Base-by-base conservation (phyloP, 2,329 filamentous ascomycete species). In the Ophiostoma australiae region DNA sequence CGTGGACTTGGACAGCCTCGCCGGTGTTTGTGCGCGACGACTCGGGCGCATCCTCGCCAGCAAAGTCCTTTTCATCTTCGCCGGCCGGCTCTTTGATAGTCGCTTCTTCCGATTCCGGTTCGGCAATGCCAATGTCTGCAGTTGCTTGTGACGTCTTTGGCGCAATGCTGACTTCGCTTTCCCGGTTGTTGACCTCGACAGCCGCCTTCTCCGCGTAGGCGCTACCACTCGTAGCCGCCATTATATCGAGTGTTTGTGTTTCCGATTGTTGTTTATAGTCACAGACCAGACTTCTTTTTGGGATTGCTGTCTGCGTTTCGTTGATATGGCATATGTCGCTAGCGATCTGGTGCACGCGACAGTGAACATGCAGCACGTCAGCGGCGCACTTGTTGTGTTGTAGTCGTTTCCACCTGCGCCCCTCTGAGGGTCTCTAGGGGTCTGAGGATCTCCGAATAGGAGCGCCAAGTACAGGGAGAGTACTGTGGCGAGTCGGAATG, bases 61-160 rank as follows among this genome's bases (percentile, higher is more conserved):
- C 35, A n/a, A 10, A 20, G 31, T 17, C 48, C 52, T 48, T 39
- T 5, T 44, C 33, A 33, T 66, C 35, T 13, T 52, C 37, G 39
- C 63, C 44, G 8, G 8, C 63, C 1, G 27, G 31, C 7, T 67
- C 67, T 31, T 63, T 55, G 52, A 17, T 2, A 15, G 68, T 61
- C 3, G 35, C 35, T 23, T 65, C 66, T 11, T 66, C 52, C 23
- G 69, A 70, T 27, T 31, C 27, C 35, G 66, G 69, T n/a, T 70
- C 69, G 6, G 71, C 71, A 33, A 70, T 41, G 20, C 70, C 69
- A 48, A 69, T 67, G 35, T 68, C 55, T 33, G 66, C 69, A 20
- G 35, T 44, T 39, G 68, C 55, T 10, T 39, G 33, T 10, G 68
- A 20, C 63, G 48, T 67, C 15, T 48, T 35, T 27, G 61, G 70